Conservation (phyloP, 306 rosid genomes). For the Vicia villosa region DNA sequence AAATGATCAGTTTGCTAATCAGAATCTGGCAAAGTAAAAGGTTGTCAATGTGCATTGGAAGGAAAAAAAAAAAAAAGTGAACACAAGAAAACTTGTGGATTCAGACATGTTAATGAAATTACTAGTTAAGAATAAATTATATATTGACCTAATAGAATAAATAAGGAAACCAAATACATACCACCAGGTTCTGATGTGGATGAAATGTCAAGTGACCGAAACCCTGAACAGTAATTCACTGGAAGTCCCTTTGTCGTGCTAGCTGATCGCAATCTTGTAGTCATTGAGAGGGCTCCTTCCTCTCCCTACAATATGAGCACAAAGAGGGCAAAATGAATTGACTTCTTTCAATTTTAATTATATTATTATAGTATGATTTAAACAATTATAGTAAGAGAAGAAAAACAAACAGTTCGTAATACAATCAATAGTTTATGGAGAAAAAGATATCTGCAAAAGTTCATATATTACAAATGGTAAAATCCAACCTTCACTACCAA, state of each 20-base stretch:
- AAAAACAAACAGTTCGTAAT: constrained; percentile 9
- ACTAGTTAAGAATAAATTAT: constrained; percentile 9
- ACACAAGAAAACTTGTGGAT: neutral
- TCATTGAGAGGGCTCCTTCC: constrained; percentile 98
- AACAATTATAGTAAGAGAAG: constrained; percentile 9
- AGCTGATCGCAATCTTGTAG: constrained; percentile 76
- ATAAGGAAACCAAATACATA: constrained; percentile 43
- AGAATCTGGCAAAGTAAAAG: constrained; percentile 14
- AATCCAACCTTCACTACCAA: constrained; percentile 88
- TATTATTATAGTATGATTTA: constrained; percentile 27
- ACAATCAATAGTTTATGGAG: constrained; percentile 19
- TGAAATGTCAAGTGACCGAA: constrained; percentile 52
- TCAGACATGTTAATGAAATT: neutral
- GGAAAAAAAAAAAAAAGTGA: too few relatives aligned
- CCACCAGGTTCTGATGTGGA: constrained; percentile 69
- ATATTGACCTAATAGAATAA: constrained; percentile 22
- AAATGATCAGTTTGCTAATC: constrained; percentile 29
- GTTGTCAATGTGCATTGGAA: neutral
- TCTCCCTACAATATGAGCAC: constrained; percentile 68
- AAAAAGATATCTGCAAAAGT: neutral
- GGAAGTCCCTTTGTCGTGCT: constrained; percentile 71
- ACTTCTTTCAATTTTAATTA: constrained; percentile 25
- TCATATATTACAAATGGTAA: constrained; percentile 29
- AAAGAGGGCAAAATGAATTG: constrained; percentile 31
- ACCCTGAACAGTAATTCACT: constrained; percentile 94